Conservation (phyloP, 1,139 yeast species). For the Wickerhamomyces sp. region DNA sequence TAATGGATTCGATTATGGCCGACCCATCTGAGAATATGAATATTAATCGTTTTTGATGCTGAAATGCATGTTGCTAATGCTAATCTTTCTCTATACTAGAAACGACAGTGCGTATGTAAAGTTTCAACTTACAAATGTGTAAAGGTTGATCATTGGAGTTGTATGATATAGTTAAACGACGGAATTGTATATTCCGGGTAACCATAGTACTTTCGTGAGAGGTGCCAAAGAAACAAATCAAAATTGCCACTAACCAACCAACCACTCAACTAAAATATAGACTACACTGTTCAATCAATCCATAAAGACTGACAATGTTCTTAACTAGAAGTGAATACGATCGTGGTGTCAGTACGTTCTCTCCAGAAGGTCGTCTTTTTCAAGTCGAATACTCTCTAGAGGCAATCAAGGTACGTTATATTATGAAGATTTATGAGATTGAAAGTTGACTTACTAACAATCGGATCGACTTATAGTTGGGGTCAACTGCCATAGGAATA, state of each 20-base stretch:
- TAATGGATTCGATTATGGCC: too few species aligned
- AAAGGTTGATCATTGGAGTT: too few species aligned
- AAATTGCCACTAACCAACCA: constrained; percentile 9
- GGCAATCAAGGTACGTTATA: constrained; percentile 69
- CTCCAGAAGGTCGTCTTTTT: constrained; percentile 97
- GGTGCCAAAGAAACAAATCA: neutral
- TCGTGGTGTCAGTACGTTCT: constrained; percentile 96
- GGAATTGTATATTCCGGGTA: neutral
- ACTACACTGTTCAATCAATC: neutral
- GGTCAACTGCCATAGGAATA: constrained; percentile 97
- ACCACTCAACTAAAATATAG: neutral
- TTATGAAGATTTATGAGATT: neutral
- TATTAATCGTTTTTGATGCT: too few species aligned
- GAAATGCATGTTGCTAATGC: too few species aligned
- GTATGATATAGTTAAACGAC: neutral
- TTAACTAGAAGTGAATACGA: constrained; percentile 98
- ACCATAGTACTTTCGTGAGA: neutral
- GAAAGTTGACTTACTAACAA: constrained; percentile 4
- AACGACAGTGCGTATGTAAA: too few species aligned
- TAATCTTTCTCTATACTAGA: too few species aligned
- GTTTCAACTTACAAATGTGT: too few species aligned
- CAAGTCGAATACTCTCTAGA: constrained; percentile 98
- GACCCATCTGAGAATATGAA: too few species aligned
- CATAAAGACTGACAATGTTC: constrained; percentile 51
- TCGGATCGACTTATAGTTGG: constrained; percentile 34